These are phyloP conservation scores for Debaryomycetaceae sp. DNA, from an alignment of 1,139 yeast genomes.

Conservation along the genomic window DNA sequence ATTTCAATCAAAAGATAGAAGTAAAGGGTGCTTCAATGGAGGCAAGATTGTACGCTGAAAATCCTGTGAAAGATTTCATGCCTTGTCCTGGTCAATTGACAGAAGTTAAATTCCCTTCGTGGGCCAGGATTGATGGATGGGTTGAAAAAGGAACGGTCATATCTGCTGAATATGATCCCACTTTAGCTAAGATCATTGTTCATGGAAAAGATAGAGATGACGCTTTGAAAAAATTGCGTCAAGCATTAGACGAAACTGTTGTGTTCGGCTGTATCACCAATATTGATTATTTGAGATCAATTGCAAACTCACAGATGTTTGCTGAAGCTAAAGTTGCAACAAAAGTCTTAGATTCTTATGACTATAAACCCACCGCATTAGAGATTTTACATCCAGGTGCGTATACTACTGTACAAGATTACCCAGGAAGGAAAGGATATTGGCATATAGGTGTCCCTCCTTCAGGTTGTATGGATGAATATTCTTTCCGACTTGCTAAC, in stretches of 20 bases:
- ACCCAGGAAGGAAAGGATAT: slow-evolving; percentile 85
- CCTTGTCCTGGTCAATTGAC: slow-evolving; percentile 96
- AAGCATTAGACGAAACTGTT: slow-evolving; percentile 82
- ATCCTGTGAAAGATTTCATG: slow-evolving; percentile 90
- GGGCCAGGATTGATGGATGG: slow-evolving; percentile 96
- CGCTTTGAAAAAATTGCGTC: slow-evolving; percentile 70
- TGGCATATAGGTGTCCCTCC: slow-evolving; percentile 98
- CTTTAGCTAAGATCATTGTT: slow-evolving; percentile 92
- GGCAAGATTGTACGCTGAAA: slow-evolving; percentile 93
- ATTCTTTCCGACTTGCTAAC: slow-evolving; percentile 85
- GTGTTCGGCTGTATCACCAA: slow-evolving; percentile 88
- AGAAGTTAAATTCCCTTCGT: slow-evolving; percentile 76
- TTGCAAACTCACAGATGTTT: slow-evolving; percentile 82
- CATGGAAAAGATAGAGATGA: slow-evolving; percentile 87
- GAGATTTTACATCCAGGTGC: slow-evolving; percentile 89
- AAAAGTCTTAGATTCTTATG: slow-evolving; percentile 79
- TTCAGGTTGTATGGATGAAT: slow-evolving; percentile 96
- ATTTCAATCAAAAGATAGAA: slow-evolving; percentile 54
- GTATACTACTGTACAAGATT: slow-evolving; percentile 92
- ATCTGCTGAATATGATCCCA: slow-evolving; percentile 94
- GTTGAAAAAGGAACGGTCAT: slow-evolving; percentile 84
- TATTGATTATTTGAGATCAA: slow-evolving; percentile 81
- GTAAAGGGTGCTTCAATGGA: slow-evolving; percentile 92
- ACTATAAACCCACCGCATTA: slow-evolving; percentile 76
- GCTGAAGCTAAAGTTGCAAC: slow-evolving; percentile 81